These are phyloP conservation scores for Drosera capensis DNA, from an alignment of 148 eudicot genomes.

Conservation along the genomic window DNA sequence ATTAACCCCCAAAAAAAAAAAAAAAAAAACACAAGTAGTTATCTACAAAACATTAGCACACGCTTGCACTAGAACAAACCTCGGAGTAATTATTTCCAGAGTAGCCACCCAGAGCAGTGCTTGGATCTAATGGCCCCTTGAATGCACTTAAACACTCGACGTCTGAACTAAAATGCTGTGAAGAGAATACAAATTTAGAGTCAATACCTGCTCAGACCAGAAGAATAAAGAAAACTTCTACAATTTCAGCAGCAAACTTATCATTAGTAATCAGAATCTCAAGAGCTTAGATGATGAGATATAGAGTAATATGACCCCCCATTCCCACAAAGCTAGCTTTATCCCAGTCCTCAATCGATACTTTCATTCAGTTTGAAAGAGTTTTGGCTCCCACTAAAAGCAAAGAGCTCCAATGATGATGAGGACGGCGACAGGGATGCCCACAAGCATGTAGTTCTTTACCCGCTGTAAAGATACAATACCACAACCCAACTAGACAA, in stretches of 20 bases:
- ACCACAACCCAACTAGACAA: no score
- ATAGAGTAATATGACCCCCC: no score
- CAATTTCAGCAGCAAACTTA: background rate
- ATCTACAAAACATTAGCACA: background rate
- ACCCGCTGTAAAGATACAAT: no score
- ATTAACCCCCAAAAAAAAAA: no score
- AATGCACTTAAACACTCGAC: conserved; percentile 82
- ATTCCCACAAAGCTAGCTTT: no score
- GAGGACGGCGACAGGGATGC: no score
- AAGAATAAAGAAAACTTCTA: background rate
- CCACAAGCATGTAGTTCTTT: no score
- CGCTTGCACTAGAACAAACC: conserved; percentile 27
- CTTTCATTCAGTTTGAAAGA: no score
- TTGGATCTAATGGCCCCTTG: conserved; percentile 96
- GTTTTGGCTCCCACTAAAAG: no score
- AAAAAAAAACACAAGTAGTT: conserved; percentile 3
- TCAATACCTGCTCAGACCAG: background rate
- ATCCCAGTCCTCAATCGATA: no score
- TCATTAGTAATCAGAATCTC: background rate
- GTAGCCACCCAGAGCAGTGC: conserved; percentile 90
- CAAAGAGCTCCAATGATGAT: no score
- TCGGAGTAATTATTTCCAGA: conserved; percentile 78
- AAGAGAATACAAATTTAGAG: conserved; percentile 3
- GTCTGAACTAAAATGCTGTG: conserved; percentile 69
- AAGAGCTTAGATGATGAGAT: no score